Percentiles rank a stretch among this genome's conserved stretches.
phyloP scores from a whole-genome alignment of 2,329 filamentous ascomycete species.

The Arthrobotrys megalospora region DNA sequence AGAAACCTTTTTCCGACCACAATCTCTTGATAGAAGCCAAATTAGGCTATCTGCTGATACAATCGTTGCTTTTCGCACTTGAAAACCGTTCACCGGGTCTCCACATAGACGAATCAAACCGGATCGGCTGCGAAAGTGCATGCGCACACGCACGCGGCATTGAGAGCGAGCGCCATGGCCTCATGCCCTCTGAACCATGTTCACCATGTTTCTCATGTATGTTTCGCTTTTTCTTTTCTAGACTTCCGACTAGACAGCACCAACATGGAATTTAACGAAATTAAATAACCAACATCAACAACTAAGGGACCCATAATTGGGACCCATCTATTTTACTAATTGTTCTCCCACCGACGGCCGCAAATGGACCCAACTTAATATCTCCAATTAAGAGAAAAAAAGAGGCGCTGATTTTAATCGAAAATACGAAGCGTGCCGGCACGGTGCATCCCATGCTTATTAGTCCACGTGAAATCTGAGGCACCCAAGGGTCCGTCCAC shows the following conservation, averaged over 20 bases:
- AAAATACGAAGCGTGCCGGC: constrained; percentile 58
- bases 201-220: constrained; percentile 55
- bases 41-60: constrained; percentile 41
- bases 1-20: constrained; percentile 21
- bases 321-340: background rate
- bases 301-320: constrained; percentile 4
- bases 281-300: constrained; percentile 17
- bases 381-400: constrained; percentile 42
- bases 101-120: constrained; percentile 50
- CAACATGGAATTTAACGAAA: constrained; percentile 26
- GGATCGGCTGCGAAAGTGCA: constrained; percentile 42
- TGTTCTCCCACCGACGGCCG: constrained; percentile 5
- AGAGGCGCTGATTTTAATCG: constrained; percentile 43
- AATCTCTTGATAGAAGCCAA: constrained; percentile 53
- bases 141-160: constrained; percentile 57
- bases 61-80: constrained; percentile 43
- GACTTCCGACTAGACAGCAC: constrained; percentile 13
- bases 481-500: constrained; percentile 42
- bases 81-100: constrained; percentile 38
- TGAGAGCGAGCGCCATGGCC: constrained; percentile 54
- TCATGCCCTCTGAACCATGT: constrained; percentile 46
- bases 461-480: constrained; percentile 57
- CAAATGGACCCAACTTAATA: constrained; percentile 31
- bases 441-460: constrained; percentile 50
- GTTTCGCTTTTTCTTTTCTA: constrained; percentile 43